Conservation (phyloP, 768 basidiomycete genomes). For the Lactarius akahatsu region DNA sequence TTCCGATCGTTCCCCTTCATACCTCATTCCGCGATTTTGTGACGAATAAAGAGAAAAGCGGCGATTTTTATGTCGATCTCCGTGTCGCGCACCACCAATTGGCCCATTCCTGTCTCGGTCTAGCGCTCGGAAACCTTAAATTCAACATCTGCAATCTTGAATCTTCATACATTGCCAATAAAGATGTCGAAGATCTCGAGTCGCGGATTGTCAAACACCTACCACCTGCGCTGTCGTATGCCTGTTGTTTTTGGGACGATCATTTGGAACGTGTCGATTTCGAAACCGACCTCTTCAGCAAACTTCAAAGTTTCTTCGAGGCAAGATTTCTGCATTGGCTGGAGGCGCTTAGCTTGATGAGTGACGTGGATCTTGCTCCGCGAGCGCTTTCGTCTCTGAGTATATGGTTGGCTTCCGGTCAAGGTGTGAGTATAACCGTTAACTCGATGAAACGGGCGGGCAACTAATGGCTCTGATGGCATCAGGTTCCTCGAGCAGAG, state of each 20-base stretch:
- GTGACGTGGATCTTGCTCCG: too few species aligned
- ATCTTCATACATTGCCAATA: not conserved
- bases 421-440: too few species aligned
- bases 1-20: conserved; percentile 1
- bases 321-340: too few species aligned
- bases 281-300: not conserved
- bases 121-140: not conserved
- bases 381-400: too few species aligned
- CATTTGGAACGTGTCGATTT: not conserved
- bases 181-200: not conserved
- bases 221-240: not conserved
- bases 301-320: too few species aligned
- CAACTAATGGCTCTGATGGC: too few species aligned
- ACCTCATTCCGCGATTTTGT: conserved; percentile 4
- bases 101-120: not conserved
- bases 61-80: not conserved
- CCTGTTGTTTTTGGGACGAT: conserved; percentile 4
- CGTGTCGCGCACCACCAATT: not conserved
- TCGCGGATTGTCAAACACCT: not conserved
- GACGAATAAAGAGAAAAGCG: not conserved
- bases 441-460: too few species aligned
- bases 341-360: too few species aligned
- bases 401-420: too few species aligned
- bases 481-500: too few species aligned
- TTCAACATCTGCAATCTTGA: conserved; percentile 14